Percentiles rank a stretch among this genome's conserved stretches.
Conservation (phyloP, 352 stramenopile genomes). For the Phytophthora pinifolia region DNA sequence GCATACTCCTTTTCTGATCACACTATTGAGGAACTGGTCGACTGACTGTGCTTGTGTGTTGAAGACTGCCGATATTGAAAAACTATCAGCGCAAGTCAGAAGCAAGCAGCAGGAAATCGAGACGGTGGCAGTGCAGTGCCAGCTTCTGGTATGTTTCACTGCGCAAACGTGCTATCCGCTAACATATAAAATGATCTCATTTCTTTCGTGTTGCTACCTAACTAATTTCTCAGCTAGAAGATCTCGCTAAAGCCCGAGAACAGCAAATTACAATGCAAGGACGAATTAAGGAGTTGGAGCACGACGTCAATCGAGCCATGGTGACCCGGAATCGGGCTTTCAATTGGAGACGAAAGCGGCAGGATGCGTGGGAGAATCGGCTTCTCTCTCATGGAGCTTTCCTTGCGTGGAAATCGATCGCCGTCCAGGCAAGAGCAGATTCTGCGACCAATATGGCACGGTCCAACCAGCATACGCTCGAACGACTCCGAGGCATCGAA, state of each 20-base stretch:
- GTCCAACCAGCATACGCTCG: conserved; percentile 14
- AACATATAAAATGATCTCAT: background rate
- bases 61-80: conserved; percentile 23
- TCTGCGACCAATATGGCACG: conserved; percentile 5
- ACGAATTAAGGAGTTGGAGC: conserved; percentile 23
- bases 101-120: conserved; percentile 40
- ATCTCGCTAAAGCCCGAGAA: conserved; percentile 25
- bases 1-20: no score
- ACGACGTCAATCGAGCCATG: conserved; percentile 17
- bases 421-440: conserved; percentile 6
- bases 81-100: conserved; percentile 17
- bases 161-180: background rate
- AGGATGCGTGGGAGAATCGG: conserved; percentile 12
- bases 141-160: conserved; percentile 27
- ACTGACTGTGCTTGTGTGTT: background rate
- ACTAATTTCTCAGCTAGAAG: conserved; percentile 16
- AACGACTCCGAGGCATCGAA: conserved; percentile 11
- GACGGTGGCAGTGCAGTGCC: conserved; percentile 3
- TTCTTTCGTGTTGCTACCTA: background rate
- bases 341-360: conserved; percentile 27
- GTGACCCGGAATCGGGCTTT: conserved; percentile 41
- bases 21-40: no score
- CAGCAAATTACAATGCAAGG: conserved; percentile 13
- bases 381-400: conserved; percentile 18
- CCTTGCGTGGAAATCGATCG: conserved; percentile 29